Evolutionary conservation across 164 flowering plant genomes (phyloP).

Genomic region (Aristolochia californica): DNA sequence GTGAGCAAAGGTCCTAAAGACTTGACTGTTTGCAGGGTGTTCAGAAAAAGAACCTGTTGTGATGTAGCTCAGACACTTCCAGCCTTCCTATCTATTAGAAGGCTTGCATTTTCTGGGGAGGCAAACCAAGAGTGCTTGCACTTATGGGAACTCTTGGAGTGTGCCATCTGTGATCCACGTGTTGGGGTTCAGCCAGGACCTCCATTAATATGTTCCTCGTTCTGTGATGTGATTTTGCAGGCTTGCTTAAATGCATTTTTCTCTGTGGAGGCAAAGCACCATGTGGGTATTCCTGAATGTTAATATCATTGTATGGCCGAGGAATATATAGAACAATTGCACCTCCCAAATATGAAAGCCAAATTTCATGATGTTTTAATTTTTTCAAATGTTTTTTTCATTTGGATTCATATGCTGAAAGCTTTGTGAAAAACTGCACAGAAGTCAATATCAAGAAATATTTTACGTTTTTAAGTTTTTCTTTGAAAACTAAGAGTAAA

Average conservation of each 20-base stretch:
- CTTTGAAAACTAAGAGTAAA: no score
- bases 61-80: slow-evolving; percentile 76
- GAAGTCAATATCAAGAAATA: neutral
- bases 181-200: slow-evolving; percentile 86
- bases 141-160: slow-evolving; percentile 81
- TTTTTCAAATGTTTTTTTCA: no score
- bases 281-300: slow-evolving; percentile 27
- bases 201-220: slow-evolving; percentile 71
- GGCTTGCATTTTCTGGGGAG: slow-evolving; percentile 67
- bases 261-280: slow-evolving; percentile 61
- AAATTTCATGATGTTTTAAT: no score
- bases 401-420: no score
- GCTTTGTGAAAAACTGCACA: no score
- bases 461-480: neutral
- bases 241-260: slow-evolving; percentile 83
- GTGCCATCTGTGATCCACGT: slow-evolving; percentile 87
- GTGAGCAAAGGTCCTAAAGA: slow-evolving; percentile 65
- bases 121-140: slow-evolving; percentile 83
- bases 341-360: no score
- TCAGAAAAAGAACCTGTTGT: slow-evolving; percentile 81
- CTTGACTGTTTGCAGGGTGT: slow-evolving; percentile 77
- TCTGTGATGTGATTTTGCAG: slow-evolving; percentile 68
- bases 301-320: no score
- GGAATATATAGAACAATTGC: no score
- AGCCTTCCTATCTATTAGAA: slow-evolving; percentile 64